Base-by-base conservation (phyloP, 148 eudicot species). In the Camellia japonica region DNA sequence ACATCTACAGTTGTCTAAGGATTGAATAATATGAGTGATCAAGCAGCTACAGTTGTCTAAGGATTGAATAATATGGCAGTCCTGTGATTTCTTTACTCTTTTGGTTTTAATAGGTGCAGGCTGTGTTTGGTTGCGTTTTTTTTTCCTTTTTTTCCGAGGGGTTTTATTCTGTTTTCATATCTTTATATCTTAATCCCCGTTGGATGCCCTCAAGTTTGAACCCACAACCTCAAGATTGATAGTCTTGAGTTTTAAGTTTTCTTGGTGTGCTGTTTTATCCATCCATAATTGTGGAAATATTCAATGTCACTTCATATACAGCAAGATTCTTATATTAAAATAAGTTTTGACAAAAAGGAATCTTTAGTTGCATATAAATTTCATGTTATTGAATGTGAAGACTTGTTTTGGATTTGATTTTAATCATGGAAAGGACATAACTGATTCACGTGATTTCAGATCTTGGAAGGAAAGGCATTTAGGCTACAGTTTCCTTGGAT, bases 401-500 rank as follows among this genome's bases (percentile, higher is more conserved):
- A 20, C 47, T 20, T 51, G 58, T 72, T 52, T 19, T 20, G 75
- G n/a, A 72, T 12, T 70, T 70, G 49, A 13, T 70, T 70, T 0
- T n/a, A 46, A 44, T 41, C 51, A 42, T 18, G 20, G 52, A 70
- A 13, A 8, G 20, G 20, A 6, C 23, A 54, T 30, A 1, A 5
- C 44, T 38, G 16, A 71, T 54, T 38, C 10, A 65, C 43, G 0
- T 70, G 71, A 70, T 69, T 58, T 58, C 49, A 78, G 87, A 76
- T 81, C 16, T 67, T 84, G 73, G 85, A 81, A 74, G 87, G 87
- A 51, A 84, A 78, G 73, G n/a, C 86, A 56, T 81, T 73, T 61
- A 77, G 38, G 58, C 84, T 84, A 51, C 83, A 84, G 61, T 76
- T 52, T 52, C 86, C 86, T 55, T 84, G 86, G 86, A 76, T 84